These are phyloP conservation scores for Somion occarium DNA, from an alignment of 1,284 basidiomycete species.

Conservation along the genomic window DNA sequence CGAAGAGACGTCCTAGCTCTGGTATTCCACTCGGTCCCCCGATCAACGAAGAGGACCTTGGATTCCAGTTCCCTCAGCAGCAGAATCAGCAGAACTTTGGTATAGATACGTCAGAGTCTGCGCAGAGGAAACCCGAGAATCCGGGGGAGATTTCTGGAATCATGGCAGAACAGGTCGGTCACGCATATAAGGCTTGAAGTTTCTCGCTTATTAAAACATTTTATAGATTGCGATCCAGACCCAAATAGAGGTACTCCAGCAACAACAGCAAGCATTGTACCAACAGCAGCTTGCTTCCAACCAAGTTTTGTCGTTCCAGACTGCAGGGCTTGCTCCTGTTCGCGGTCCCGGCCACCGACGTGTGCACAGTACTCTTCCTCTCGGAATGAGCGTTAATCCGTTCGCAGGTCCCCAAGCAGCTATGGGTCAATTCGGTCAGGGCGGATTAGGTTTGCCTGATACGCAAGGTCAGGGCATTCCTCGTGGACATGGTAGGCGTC, in stretches of 20 bases:
- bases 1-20: slow-evolving; percentile 50
- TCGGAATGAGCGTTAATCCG: slow-evolving; percentile 42
- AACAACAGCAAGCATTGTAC: slow-evolving; percentile 85
- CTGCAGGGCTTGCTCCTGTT: slow-evolving; percentile 63
- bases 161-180: slow-evolving; percentile 82
- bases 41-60: slow-evolving; percentile 73
- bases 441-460: slow-evolving; percentile 55
- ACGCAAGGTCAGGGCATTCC: slow-evolving; percentile 61
- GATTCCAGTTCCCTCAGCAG: slow-evolving; percentile 82
- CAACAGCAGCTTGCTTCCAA: slow-evolving; percentile 82
- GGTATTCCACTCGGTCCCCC: slow-evolving; percentile 58
- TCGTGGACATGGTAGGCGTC: slow-evolving; percentile 86
- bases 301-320: slow-evolving; percentile 67
- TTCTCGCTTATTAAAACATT: too few relatives aligned
- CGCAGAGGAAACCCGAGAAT: slow-evolving; percentile 49
- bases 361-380: slow-evolving; percentile 82
- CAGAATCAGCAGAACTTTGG: slow-evolving; percentile 37
- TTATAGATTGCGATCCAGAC: slow-evolving; percentile 80
- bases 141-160: slow-evolving; percentile 76
- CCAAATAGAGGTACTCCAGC: slow-evolving; percentile 88
- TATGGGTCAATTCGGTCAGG: slow-evolving; percentile 66
- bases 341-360: slow-evolving; percentile 71
- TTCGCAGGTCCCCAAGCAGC: slow-evolving; percentile 49
- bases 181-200: not conserved
- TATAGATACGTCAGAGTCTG: slow-evolving; percentile 32